Evolutionary conservation across 2,329 filamentous ascomycete genomes (phyloP), one percentile per base, ranked within the genome.

Genomic region (Cercospora zeae-maydis): DNA sequence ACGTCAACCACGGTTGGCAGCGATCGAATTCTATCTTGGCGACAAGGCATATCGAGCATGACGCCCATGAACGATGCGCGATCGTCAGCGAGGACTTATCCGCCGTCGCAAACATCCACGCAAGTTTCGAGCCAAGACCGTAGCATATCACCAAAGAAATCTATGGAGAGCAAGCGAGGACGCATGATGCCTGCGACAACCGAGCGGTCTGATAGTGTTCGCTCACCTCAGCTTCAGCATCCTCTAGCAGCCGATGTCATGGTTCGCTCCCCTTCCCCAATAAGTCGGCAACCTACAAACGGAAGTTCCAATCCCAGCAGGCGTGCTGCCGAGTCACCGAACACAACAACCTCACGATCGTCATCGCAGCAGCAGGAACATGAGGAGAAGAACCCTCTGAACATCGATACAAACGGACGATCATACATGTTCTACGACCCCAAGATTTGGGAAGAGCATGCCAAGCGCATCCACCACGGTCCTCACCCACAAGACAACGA

Each of bases 1-100:
- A 70, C 70, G 2, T 74, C 71, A 24, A 68, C 69, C 36, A 65
- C 72, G 74, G 64, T 79, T 75, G 83, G 83, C 2, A 82, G 88
- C 0, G 93, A 98, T 66, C 85, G 91, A 14, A 97, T 97, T 67
- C 83, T 96, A 67, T 90, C 86, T 55, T 99, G 93, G 93, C 86
- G 93, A 3, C 91, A 96, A 68, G 84, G 83, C 11, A 83, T 90
- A 61, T 79, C 81, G 4, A 82, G 81, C 64, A 81, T 79, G 49
- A 70, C 78, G 34, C 82, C 78, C 64, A 75, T 81, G n/a, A 81
- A 83, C 31, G 77, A 76, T 61, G 37, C 72, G 16, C 30, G 57
- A 14, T 51, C 31, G 21, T 34, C 57, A 13, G 45, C 57, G 6
- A 59, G 45, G 45, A 52, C 57, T 3, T 59, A 59, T 36, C 57